Evolutionary conservation across 2,329 filamentous ascomycete genomes (phyloP), one percentile per base, ranked within the genome.

Genomic region (Sporothrix brunneoviolacea): DNA sequence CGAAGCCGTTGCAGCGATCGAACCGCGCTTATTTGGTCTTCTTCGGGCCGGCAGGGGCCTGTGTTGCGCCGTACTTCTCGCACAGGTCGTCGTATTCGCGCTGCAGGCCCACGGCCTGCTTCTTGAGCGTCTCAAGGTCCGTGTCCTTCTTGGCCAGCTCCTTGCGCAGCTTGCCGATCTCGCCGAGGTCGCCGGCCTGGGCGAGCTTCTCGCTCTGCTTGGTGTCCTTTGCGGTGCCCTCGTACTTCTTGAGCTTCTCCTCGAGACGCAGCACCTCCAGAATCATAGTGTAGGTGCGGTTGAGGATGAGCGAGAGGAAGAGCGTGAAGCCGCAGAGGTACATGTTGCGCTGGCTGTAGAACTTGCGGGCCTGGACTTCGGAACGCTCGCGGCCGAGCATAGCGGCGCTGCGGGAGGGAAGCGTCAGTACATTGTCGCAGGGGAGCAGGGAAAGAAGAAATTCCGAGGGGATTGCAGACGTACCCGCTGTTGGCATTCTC

Each of bases 341-440:
- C 93, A 98, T 98, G 83, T 98, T 98, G 70, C 93, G 91, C 76
- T 98, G 91, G 55, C 91, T 95, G 80, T 98, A 98, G 79, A 98
- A 98, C 74, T 98, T 98, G 79, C 93, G 90, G 58, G 93, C 91
- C 72, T 98, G 93, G 47, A 97, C 91, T 73, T 98, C 93, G 80
- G 95, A 90, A 58, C 93, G 91, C 68, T 97, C 93, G 65, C 88
- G 85, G 57, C 93, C 91, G 62, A 96, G 82, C 54, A 91, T 83
- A 46, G 83, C 80, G 64, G 86, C 70, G 51, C 70, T 74, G 59
- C 5, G 10, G 55, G 48, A 53, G 33, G 44, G 43, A 22, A 33
- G 45, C 42, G 56, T 65, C 56, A 66, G 61, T 9, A 39, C 50
- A 21, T 15, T 12, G 16, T 18, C 19, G 6, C 30, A 24, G 39